Evolutionary conservation across 2,329 filamentous ascomycete genomes (phyloP), one percentile per base, ranked within the genome.

Genomic region (Corinectria fuckeliana): DNA sequence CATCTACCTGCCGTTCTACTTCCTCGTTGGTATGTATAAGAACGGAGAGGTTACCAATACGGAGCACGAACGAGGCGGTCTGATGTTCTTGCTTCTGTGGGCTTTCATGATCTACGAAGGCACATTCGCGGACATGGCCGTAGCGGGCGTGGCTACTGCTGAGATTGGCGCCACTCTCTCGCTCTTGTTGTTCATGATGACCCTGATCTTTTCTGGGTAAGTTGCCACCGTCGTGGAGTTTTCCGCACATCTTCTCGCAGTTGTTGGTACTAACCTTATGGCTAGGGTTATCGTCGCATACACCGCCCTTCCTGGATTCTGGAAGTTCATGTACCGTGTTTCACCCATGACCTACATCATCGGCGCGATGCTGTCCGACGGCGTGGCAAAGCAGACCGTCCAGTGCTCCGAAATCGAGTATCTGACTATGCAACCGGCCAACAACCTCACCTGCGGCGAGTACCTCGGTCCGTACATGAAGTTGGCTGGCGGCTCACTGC

Each of bases 331-430:
- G 84, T 90, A 90, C 74, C 79, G 86, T 36, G 74, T 88, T 50
- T 88, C 85, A 0, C 88, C 89, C 1, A 85, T 91, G 69, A 90
- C 86, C 0, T 91, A 91, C 73, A 77, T 90, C 21, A 80, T 90
- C 56, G 77, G 81, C 32, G 86, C 84, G 4, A 82, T 91, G 73
- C 75, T 89, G 0, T 67, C 68, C 8, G 62, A 65, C 8, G 68
- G 62, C 6, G 52, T 71, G 0, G 66, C 66, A 1, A 57, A 64
- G 41, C 47, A 55, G 3, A 3, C 51, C 1, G 62, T 70, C 9
- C n/a, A 32, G 11, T 71, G 69, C 50, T 58, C 68, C 4, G 8
- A 20, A 0, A 57, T 64, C 2, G 13, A 92, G 70, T 79, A 83
- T 58, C 76, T 88, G 18, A 73, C 78, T 11, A 86, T 92, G 70